A percentile compares a stretch with the other conserved stretches of the same genome.
Evolutionary conservation across 352 stramenopile genomes (phyloP).

Genomic region (Blastocystis sp.): DNA sequence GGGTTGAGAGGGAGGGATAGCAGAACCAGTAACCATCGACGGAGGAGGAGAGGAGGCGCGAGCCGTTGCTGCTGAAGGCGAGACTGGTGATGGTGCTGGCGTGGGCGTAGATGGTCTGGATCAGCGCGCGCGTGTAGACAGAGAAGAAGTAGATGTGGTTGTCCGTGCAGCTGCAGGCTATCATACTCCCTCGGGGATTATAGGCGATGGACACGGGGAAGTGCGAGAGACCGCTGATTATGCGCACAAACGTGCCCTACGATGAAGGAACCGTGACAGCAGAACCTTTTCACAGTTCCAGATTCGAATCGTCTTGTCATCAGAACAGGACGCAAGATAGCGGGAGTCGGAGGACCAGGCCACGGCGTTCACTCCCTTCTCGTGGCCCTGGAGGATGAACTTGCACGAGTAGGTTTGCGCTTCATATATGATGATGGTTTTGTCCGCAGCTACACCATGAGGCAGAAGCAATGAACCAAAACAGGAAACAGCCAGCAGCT

Average conservation of each 20-base stretch:
- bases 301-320: conserved; percentile 67
- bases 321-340: conserved; percentile 65
- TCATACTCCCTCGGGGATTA: conserved; percentile 50
- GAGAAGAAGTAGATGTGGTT: conserved; percentile 67
- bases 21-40: conserved; percentile 45
- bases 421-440: conserved; percentile 23
- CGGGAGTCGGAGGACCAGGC: conserved; percentile 34
- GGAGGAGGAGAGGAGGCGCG: conserved; percentile 17
- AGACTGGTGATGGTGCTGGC: conserved; percentile 56
- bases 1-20: background rate
- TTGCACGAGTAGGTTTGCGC: conserved; percentile 28
- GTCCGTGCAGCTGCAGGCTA: conserved; percentile 49
- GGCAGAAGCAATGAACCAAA: background rate
- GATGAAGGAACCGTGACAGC: background rate
- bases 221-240: conserved; percentile 22
- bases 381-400: conserved; percentile 64
- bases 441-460: conserved; percentile 44
- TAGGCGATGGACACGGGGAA: conserved; percentile 40
- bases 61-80: conserved; percentile 29
- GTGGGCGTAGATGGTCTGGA: conserved; percentile 52
- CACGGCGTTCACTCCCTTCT: conserved; percentile 62
- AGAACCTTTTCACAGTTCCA: conserved; percentile 47
- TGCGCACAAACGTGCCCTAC: conserved; percentile 38
- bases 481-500: conserved; percentile 51
- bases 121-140: conserved; percentile 41